Evolutionary conservation across 768 basidiomycete genomes (phyloP), one percentile per base, ranked within the genome.

Genomic region (Boletus rubroflammeus): DNA sequence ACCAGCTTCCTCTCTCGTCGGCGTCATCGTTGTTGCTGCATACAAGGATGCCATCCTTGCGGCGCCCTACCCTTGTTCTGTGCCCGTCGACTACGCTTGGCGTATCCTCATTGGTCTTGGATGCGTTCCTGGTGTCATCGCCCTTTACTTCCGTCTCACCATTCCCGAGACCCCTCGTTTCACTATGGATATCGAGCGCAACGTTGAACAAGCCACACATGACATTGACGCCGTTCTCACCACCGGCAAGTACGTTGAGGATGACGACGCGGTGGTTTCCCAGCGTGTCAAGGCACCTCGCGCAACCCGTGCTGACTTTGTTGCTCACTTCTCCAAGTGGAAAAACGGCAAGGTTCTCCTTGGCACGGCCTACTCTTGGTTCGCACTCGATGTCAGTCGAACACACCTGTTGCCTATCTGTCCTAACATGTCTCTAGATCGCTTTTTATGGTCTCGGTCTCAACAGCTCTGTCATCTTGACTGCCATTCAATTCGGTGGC

Each of bases 131-230:
- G 93, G 83, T 51, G 78, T 77, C 39, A 66, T 93, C 53, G 92
- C 90, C 19, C 82, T 94, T 47, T 94, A 93, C 76, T 94, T 90
- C 86, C 90, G 93, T 67, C 80, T 94, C 32, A 93, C 92, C 25
- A 93, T 95, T 64, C 90, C 93, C 3, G 92, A 94, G 69, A 94
- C 92, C 0, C 93, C 93, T 26, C 90, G 93, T 52, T 85, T 80
- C 69, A 96, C 93, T 55, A 93, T 94, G 88, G 93, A 95, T 76
- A 81, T 95, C 55, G 90, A 93, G 70, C 77, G 79, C 45, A 93
- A 94, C 69, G 74, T 95, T 41, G 75, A 80, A 38, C 88, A 87
- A 65, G 93, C 91, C 7, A 52, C 82, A 1, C 72, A 78, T 29
- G 93, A 94, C 62, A 88, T 93, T 58, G 78, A 86, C 54, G 77